phyloP scores from a whole-genome alignment of 495 filamentous ascomycete species.

The Schizothecium vesticola region DNA sequence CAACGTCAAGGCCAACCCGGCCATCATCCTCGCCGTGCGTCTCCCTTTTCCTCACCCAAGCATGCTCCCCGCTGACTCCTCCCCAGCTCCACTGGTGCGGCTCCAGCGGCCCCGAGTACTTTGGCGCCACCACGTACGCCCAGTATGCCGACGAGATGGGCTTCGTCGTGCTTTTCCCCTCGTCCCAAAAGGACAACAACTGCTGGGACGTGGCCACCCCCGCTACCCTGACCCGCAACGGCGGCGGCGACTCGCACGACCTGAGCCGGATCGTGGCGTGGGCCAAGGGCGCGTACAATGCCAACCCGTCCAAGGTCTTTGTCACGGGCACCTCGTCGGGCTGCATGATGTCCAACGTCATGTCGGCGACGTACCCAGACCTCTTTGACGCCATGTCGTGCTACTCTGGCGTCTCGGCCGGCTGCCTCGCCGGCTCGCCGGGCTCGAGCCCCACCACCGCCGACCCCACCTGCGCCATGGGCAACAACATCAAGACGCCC shows the following conservation, averaged over 20 bases:
- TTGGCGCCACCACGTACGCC: conserved; percentile 1
- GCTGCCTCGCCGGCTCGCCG: conserved; percentile 1
- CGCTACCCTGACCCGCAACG: conserved; percentile 1
- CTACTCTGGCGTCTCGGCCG: conserved; percentile 2
- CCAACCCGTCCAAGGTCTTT: neutral
- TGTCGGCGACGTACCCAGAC: neutral
- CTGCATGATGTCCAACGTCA: conserved; percentile 3
- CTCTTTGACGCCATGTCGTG: conserved; percentile 2
- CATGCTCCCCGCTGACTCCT: neutral
- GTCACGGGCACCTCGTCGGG: conserved; percentile 1
- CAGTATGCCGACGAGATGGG: conserved; percentile 1
- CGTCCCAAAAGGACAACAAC: conserved; percentile 2
- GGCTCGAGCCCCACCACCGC: neutral
- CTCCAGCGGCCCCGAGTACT: conserved; percentile 1
- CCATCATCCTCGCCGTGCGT: neutral
- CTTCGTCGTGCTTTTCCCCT: neutral
- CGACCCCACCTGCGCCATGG: neutral
- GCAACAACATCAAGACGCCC: neutral
- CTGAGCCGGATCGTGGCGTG: neutral
- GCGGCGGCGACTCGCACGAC: neutral
- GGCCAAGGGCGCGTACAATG: neutral
- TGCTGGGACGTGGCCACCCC: conserved; percentile 2
- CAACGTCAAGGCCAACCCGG: neutral
- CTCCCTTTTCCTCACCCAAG: neutral
- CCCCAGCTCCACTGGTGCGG: neutral